These are phyloP conservation scores for Phytophthora nicotianae DNA, from an alignment of 352 stramenopile species.

Conservation along the genomic window DNA sequence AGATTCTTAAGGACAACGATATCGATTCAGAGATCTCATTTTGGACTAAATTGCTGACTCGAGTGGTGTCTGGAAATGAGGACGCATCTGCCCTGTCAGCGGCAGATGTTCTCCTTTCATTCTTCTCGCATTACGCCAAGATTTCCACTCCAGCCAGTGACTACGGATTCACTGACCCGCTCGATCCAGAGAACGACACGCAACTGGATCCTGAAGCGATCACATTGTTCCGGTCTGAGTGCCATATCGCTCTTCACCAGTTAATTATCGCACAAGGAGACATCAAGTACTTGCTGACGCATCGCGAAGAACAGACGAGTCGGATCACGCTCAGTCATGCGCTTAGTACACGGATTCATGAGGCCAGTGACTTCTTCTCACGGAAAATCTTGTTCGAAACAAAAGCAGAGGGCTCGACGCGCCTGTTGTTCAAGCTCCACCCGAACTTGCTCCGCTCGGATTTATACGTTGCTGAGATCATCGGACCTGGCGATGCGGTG, in stretches of 20 bases:
- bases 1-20: conserved; percentile 45
- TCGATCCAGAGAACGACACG: conserved; percentile 71
- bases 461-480: conserved; percentile 75
- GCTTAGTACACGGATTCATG: conserved; percentile 62
- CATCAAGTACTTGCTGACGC: conserved; percentile 56
- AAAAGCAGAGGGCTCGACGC: conserved; percentile 39
- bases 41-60: conserved; percentile 59
- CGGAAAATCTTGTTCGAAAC: conserved; percentile 68
- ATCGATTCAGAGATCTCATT: conserved; percentile 69
- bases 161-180: conserved; percentile 65
- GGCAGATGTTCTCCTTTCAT: conserved; percentile 60
- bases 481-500: conserved; percentile 61
- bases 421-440: conserved; percentile 48
- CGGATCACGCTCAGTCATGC: conserved; percentile 77
- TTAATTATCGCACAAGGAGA: conserved; percentile 66
- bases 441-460: conserved; percentile 70
- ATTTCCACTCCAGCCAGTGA: conserved; percentile 45
- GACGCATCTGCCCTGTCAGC: conserved; percentile 42
- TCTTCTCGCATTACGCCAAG: conserved; percentile 64
- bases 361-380: conserved; percentile 66
- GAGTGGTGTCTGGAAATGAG: conserved; percentile 40
- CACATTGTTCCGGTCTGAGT: conserved; percentile 62
- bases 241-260: conserved; percentile 68
- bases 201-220: conserved; percentile 48
- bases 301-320: conserved; percentile 57